Conservation (phyloP, 768 basidiomycete species). For the Mrakia gelida region DNA sequence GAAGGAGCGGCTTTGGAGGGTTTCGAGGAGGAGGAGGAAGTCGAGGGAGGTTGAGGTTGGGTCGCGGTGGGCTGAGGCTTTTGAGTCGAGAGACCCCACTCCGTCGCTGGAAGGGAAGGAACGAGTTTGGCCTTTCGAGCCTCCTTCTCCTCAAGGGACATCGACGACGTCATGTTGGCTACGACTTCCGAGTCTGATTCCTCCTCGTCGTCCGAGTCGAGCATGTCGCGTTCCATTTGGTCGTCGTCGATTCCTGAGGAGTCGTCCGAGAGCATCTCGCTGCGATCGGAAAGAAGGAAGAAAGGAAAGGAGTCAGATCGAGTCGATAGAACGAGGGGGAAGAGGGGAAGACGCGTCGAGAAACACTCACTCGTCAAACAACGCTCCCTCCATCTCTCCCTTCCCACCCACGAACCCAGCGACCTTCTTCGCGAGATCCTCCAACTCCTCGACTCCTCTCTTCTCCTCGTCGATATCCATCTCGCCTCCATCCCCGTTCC, state of each 20-base stretch:
- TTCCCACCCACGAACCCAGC: conserved; percentile 85
- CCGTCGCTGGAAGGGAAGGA: conserved; percentile 66
- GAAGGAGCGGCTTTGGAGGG: not conserved
- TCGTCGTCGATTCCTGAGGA: conserved; percentile 54
- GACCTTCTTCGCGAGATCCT: conserved; percentile 71
- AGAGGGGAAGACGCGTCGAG: conserved; percentile 7
- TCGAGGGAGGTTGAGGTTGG: not conserved
- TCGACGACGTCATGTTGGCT: conserved; percentile 33
- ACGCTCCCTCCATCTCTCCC: conserved; percentile 82
- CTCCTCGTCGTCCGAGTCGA: conserved; percentile 28
- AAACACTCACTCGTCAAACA: conserved; percentile 75
- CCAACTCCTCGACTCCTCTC: not conserved
- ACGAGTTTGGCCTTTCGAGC: conserved; percentile 76
- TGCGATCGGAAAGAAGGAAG: conserved; percentile 38
- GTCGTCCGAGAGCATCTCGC: conserved; percentile 66
- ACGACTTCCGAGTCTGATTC: conserved; percentile 41
- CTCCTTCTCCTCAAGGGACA: conserved; percentile 50
- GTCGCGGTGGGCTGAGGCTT: not conserved
- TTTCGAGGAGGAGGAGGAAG: not conserved
- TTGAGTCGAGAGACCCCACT: conserved; percentile 66
- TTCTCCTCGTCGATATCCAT: conserved; percentile 42
- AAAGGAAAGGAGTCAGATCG: not conserved
- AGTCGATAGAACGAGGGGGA: not conserved
- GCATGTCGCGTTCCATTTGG: conserved; percentile 41
- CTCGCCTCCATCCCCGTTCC: conserved; percentile 40